Base-by-base conservation (phyloP, 1,284 basidiomycete species). In the Pascua sp. region DNA sequence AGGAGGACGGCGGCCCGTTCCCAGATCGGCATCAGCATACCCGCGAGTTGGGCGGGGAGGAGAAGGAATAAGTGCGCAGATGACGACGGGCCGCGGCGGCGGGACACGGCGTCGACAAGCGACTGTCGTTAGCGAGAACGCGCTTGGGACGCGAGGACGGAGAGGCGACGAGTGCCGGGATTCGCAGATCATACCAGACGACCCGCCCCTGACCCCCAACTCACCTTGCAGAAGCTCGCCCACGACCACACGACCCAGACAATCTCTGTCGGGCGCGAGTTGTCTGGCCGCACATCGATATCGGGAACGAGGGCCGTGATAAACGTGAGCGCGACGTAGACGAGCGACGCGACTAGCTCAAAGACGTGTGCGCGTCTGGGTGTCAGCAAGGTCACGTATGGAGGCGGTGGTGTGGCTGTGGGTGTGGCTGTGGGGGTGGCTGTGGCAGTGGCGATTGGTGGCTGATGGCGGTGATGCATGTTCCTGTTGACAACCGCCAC, bases 191-290 rank as follows among this genome's bases (percentile, higher is more conserved):
- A 32, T 32, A 32, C 24, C 24, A 7, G 24, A 32, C 24, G 24
- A 32, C 24, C 7, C 24, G 24, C n/a, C n/a, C n/a, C n/a, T n/a
- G 24, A 7, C 4, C 24, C 24, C 7, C 7, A 7, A 58, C 60
- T 50, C 45, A 58, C 56, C 8, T 56, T 53, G 32, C 54, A 38
- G 41, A 63, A 44, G 37, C 46, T 55, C 24, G 53, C 54, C 53
- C 56, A 63, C 5, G 58, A 43, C 58, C 58, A 63, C 32, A 63
- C 53, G 17, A 55, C 51, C 58, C 61, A 63, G 7, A 60, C 55
- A 13, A 59, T 63, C 3, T 41, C 45, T 3, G 53, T 55, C 9
- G 61, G 47, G 10, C 53, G 51, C 4, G 56, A 58, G 5, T 44
- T 55, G 44, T 58, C 58, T 16, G 45, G 49, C 11, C 48, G 38